Base-by-base conservation (phyloP, 2,329 filamentous ascomycete species). In the Zymoseptoria passerinii region DNA sequence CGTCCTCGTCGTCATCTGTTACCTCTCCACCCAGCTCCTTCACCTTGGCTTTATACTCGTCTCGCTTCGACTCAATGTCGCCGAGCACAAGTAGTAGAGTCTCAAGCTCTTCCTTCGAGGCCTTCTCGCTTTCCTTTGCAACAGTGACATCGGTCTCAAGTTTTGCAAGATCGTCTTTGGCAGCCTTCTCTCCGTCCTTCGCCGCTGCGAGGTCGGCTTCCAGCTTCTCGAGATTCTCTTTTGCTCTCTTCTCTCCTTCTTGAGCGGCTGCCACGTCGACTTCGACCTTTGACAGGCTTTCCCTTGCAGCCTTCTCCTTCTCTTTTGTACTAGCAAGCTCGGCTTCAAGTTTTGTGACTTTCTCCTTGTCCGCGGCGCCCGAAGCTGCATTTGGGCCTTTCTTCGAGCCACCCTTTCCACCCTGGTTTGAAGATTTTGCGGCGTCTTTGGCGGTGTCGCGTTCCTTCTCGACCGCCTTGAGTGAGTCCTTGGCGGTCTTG, bases 31-130 rank as follows among this genome's bases (percentile, higher is more conserved):
- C 70, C 49, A 67, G 49, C 52, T 62, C 60, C 56, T 67, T 69
- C 27, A 69, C 59, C 62, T 65, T 67, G 23, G 57, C 62, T 57
- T 60, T 67, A 49, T 68, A 71, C 58, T 64, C 66, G 50, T 68
- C 67, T 50, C 65, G 55, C 61, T 78, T 78, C 56, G 77, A 73
- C 66, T 80, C 75, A 35, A 80, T 70, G 60, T 80, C 77, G 4
- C 75, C 73, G 29, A 78, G 72, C 4, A 78, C 70, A 52, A 80
- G 76, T 56, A 82, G 54, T 70, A 61, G 65, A 44, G 58, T 65
- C 48, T 66, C 64, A 28, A 66, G 50, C 51, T 66, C 63, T 23
- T 67, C 65, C 54, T 64, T 65, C 4, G 60, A 59, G n/a, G 28
- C 49, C 49, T 56, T 61, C 50, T 65, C 58, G 9, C 48, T 53